Evolutionary conservation across 805 yeast genomes (phyloP).

Genomic region (Candida palmyrensis): DNA sequence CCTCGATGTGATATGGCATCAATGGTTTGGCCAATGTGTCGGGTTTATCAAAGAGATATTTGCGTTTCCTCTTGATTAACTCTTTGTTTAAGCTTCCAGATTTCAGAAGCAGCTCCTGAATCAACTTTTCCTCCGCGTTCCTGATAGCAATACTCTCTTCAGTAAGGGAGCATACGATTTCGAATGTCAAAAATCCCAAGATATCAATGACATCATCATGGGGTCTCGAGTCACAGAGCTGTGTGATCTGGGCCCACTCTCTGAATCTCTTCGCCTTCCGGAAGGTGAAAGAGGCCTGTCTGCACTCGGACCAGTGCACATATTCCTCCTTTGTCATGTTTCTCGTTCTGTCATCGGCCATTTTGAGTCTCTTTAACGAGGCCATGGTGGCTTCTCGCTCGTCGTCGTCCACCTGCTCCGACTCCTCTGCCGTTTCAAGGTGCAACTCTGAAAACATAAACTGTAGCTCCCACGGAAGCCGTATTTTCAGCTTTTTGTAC

Average conservation of each 20-base stretch:
- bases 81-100: constrained; percentile 16
- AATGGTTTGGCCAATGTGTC: constrained; percentile 79
- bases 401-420: constrained; percentile 70
- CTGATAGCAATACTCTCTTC: constrained; percentile 86
- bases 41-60: constrained; percentile 79
- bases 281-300: constrained; percentile 95
- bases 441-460: constrained; percentile 93
- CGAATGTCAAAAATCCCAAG: constrained; percentile 91
- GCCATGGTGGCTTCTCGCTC: constrained; percentile 87
- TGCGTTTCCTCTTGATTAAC: constrained; percentile 32
- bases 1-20: constrained; percentile 74
- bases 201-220: constrained; percentile 96
- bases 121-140: constrained; percentile 53
- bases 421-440: constrained; percentile 58
- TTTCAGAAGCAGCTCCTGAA: constrained; percentile 27
- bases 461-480: constrained; percentile 92
- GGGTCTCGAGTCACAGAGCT: constrained; percentile 82
- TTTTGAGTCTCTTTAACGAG: constrained; percentile 80
- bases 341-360: constrained; percentile 89
- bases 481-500: constrained; percentile 68
- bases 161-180: constrained; percentile 90
- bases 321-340: constrained; percentile 96
- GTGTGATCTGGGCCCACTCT: constrained; percentile 92
- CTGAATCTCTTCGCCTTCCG: constrained; percentile 90
- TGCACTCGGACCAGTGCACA: constrained; percentile 98